Evolutionary conservation across 2,329 filamentous ascomycete genomes (phyloP).

Genomic region (Nemania abortiva): DNA sequence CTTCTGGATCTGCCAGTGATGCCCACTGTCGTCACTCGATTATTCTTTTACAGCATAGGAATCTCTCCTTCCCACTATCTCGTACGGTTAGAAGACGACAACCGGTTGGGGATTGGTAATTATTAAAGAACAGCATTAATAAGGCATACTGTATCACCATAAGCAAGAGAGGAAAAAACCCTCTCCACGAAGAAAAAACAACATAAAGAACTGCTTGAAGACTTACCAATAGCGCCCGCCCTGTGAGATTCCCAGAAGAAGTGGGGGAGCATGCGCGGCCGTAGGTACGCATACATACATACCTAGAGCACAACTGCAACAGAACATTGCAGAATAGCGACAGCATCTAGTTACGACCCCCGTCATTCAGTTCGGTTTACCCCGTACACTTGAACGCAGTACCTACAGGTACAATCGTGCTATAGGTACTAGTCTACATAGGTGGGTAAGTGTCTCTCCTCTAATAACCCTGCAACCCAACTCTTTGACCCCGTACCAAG

Average conservation of each 20-base stretch:
- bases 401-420: not conserved
- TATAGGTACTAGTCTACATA: constrained; percentile 13
- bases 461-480: constrained; percentile 33
- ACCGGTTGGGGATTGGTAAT: not conserved
- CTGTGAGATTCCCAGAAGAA: constrained; percentile 8
- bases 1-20: constrained; percentile 2
- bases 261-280: constrained; percentile 21
- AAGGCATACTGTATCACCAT: not conserved
- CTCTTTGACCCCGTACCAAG: constrained; percentile 35
- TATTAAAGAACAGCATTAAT: not conserved
- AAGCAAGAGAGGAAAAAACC: too few species aligned
- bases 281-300: not conserved
- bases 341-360: not conserved
- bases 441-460: constrained; percentile 13
- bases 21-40: not conserved
- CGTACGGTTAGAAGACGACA: not conserved
- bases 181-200: not conserved
- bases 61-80: not conserved
- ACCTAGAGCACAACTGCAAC: constrained; percentile 16
- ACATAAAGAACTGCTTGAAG: not conserved
- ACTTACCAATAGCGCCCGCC: constrained; percentile 12
- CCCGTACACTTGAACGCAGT: constrained; percentile 9
- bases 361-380: constrained; percentile 12
- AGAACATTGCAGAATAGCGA: not conserved
- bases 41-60: not conserved